phyloP scores from a whole-genome alignment of 73 alveolate species.

The Tetrahymena elliotti region DNA sequence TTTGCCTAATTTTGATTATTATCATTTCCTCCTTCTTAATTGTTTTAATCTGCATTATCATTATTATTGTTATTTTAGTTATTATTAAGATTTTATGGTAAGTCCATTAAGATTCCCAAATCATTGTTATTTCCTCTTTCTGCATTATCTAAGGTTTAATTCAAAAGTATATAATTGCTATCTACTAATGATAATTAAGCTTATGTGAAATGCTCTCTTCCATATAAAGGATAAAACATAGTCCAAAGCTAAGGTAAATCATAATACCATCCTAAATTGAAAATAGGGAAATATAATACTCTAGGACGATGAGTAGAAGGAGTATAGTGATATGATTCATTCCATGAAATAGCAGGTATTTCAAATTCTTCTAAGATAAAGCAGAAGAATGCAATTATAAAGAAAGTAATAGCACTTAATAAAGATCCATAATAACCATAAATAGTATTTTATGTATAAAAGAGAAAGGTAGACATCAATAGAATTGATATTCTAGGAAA shows the following conservation, averaged over 20 bases:
- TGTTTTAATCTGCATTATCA: not conserved
- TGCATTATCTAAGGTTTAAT: not conserved
- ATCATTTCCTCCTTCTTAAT: not conserved
- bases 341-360: slow-evolving; percentile 24
- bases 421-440: slow-evolving; percentile 16
- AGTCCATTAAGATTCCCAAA: not conserved
- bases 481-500: not conserved
- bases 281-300: slow-evolving; percentile 3
- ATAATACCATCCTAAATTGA: slow-evolving; percentile 20
- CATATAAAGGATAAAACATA: slow-evolving; percentile 31
- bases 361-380: not conserved
- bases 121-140: not conserved
- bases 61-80: not conserved
- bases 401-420: not conserved
- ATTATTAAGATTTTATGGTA: not conserved
- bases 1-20: not conserved
- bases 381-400: not conserved
- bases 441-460: not conserved
- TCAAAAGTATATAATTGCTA: not conserved
- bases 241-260: slow-evolving; percentile 39
- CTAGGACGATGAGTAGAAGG: slow-evolving; percentile 35
- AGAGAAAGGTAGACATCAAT: not conserved
- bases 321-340: slow-evolving; percentile 12
- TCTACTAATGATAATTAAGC: not conserved
- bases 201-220: slow-evolving; percentile 15